Conservation (phyloP, 305 asterid species). For the Lippia alba region DNA sequence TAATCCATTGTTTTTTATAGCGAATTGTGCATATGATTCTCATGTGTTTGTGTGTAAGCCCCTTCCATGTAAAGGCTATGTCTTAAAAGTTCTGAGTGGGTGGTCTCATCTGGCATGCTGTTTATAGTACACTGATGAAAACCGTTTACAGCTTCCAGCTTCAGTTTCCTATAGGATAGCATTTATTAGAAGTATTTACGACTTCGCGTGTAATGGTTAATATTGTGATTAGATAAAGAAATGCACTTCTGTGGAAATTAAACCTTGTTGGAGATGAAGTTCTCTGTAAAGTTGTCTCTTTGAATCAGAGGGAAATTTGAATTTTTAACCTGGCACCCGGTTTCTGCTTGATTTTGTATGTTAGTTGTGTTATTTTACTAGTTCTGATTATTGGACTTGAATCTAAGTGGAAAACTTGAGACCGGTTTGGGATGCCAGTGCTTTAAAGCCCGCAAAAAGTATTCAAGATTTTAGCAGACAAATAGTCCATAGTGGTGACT, state of each 20-base stretch:
- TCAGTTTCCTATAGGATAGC: constrained; percentile 5
- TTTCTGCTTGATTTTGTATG: constrained; percentile 1
- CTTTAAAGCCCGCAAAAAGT: background rate
- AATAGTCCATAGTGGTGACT: background rate
- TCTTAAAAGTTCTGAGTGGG: too few relatives aligned
- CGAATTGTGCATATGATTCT: background rate
- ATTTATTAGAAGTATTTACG: background rate
- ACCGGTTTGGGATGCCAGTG: constrained; percentile 2
- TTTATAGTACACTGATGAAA: background rate
- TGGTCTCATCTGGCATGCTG: constrained; percentile 19
- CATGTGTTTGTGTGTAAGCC: background rate
- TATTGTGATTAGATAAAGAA: background rate
- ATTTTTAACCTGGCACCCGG: background rate
- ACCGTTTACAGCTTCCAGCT: background rate
- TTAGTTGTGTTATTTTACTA: background rate
- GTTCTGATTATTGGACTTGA: background rate
- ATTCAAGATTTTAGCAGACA: constrained; percentile 3
- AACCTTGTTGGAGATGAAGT: background rate
- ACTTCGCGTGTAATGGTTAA: background rate
- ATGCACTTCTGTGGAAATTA: background rate
- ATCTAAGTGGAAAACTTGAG: constrained; percentile 20
- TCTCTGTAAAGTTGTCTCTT: background rate
- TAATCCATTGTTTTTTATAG: background rate
- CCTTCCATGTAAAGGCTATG: background rate
- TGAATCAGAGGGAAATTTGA: background rate